These are phyloP conservation scores for Acorus gramineus DNA, from an alignment of 106 monocot genomes.

Conservation along the genomic window DNA sequence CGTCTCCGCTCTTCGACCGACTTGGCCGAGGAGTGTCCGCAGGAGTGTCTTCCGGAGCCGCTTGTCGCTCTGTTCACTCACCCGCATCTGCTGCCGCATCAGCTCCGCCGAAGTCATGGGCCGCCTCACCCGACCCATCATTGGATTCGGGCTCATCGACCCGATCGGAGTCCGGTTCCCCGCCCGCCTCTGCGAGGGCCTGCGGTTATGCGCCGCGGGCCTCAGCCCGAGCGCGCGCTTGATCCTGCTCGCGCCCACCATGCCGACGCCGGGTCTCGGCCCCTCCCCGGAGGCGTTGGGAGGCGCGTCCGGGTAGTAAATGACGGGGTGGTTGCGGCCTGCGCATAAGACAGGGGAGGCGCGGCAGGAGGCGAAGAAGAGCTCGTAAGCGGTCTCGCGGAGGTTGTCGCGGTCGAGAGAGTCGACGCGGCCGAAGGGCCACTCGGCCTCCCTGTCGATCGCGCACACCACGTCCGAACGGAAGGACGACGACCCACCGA, in stretches of 20 bases:
- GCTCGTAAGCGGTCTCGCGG: constrained; percentile 78
- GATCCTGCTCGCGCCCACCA: constrained; percentile 13
- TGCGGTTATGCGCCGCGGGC: constrained; percentile 1
- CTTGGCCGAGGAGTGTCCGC: constrained; percentile 35
- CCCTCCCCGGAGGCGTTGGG: background rate
- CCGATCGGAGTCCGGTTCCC: constrained; percentile 12
- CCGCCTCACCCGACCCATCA: constrained; percentile 8
- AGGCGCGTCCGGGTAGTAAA: constrained; percentile 7
- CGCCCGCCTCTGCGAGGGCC: constrained; percentile 26
- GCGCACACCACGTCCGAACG: no score
- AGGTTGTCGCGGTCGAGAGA: constrained; percentile 44
- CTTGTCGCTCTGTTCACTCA: constrained; percentile 42
- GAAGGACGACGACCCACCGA: no score
- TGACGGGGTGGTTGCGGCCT: constrained; percentile 1
- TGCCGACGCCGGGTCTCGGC: background rate
- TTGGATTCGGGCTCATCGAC: background rate
- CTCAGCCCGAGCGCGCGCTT: constrained; percentile 40
- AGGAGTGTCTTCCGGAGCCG: constrained; percentile 44
- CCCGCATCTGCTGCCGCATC: constrained; percentile 65
- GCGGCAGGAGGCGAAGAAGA: constrained; percentile 78
- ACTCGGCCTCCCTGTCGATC: constrained; percentile 27
- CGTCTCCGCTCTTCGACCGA: constrained; percentile 17
- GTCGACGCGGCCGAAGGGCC: constrained; percentile 77
- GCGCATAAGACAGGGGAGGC: constrained; percentile 41
- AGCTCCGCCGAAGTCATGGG: constrained; percentile 68